A percentile compares a stretch with the other conserved stretches of the same genome.
phyloP scores from a whole-genome alignment of 108 stramenopile species.

The Conticribra guillardii region DNA sequence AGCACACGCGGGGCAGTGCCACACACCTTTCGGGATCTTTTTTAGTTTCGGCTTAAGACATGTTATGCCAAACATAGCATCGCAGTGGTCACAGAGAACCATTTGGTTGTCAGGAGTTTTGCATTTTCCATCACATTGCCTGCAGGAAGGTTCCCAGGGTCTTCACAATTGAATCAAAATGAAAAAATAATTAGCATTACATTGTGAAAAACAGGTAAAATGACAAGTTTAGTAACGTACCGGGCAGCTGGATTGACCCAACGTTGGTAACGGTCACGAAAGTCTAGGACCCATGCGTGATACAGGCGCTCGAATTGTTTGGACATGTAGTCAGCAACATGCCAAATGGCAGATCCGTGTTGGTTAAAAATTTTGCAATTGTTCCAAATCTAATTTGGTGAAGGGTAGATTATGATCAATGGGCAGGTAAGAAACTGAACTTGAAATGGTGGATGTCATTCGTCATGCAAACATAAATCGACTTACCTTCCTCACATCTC shows the following conservation, averaged over 20 bases:
- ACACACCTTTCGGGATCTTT: constrained; percentile 74
- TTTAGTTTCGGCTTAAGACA: constrained; percentile 78
- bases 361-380: constrained; percentile 93
- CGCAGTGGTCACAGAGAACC: constrained; percentile 92
- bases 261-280: constrained; percentile 84
- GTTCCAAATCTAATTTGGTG: constrained; percentile 70
- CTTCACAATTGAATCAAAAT: constrained; percentile 8
- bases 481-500: constrained; percentile 85
- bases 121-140: constrained; percentile 71
- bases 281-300: constrained; percentile 90
- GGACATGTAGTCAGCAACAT: constrained; percentile 93
- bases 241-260: constrained; percentile 77
- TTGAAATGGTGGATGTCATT: no score
- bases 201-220: no score
- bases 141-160: constrained; percentile 89
- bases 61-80: constrained; percentile 76
- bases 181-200: no score
- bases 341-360: constrained; percentile 90
- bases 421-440: no score
- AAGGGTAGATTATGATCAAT: no score
- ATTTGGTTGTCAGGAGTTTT: constrained; percentile 69
- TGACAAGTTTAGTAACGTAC: no score
- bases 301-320: constrained; percentile 92
- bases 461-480: no score
- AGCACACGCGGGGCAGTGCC: constrained; percentile 89